A percentile compares a stretch with the other conserved stretches of the same genome.
These are phyloP conservation scores for Agrostemma githago DNA, from an alignment of 148 eudicot genomes.

Conservation along the genomic window DNA sequence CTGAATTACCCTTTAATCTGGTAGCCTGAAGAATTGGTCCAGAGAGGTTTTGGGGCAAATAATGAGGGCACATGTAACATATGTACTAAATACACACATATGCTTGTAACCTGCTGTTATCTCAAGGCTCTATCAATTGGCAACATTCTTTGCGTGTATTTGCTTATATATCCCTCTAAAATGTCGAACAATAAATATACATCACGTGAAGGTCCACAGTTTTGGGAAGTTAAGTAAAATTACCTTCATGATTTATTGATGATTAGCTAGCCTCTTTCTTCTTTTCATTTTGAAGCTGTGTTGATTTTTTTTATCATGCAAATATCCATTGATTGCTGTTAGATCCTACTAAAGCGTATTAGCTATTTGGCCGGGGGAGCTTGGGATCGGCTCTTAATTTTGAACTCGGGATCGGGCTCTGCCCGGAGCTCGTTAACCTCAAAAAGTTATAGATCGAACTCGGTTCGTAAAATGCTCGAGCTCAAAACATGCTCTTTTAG, in stretches of 20 bases:
- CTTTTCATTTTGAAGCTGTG: neutral
- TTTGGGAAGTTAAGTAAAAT: neutral
- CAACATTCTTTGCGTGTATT: neutral
- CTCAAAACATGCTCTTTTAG: no score
- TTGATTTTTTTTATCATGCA: neutral
- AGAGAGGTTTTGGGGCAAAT: neutral
- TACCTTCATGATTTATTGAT: no score
- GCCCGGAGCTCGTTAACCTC: no score
- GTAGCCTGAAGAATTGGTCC: neutral
- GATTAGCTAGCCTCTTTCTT: neutral
- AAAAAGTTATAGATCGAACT: no score
- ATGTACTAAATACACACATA: neutral
- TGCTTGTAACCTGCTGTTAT: constrained; percentile 1
- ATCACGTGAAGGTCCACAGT: neutral
- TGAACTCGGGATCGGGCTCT: no score
- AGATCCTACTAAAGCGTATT: neutral
- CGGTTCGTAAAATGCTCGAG: no score
- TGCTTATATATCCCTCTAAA: neutral
- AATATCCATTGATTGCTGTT: neutral
- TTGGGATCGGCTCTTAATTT: no score
- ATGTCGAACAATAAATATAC: constrained; percentile 3
- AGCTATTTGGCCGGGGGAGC: neutral
- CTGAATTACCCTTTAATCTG: neutral
- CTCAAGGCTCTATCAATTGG: neutral
- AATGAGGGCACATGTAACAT: neutral